Percentiles rank a stretch among this genome's conserved stretches.
These are phyloP conservation scores for Adenanthera pavonina DNA, from an alignment of 306 rosid genomes.

Conservation along the genomic window DNA sequence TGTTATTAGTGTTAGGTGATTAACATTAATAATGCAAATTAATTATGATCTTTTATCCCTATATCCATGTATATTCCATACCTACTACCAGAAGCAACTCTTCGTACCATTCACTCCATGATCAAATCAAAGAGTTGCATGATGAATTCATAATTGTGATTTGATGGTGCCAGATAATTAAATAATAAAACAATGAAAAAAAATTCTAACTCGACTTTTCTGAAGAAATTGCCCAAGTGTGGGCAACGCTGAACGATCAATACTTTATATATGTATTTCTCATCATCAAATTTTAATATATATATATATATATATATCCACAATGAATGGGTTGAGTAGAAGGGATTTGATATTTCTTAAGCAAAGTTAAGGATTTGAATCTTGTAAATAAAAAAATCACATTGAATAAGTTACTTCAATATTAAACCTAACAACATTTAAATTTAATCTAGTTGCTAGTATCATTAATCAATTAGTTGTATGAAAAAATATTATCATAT, in stretches of 20 bases:
- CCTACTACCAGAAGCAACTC: slow-evolving; percentile 30
- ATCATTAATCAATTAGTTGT: no score
- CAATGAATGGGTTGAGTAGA: no score
- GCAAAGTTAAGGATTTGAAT: no score
- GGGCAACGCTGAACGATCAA: background rate
- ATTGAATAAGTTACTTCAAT: no score
- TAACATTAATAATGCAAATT: slow-evolving; percentile 1
- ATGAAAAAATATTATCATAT: no score
- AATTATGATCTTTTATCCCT: slow-evolving; percentile 25
- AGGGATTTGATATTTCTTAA: no score
- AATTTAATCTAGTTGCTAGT: no score
- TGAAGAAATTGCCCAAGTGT: background rate
- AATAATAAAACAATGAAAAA: background rate
- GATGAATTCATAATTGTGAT: background rate
- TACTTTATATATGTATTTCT: no score
- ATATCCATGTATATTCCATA: slow-evolving; percentile 6
- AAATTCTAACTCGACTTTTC: background rate
- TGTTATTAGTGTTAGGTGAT: slow-evolving; percentile 25
- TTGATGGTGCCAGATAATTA: background rate
- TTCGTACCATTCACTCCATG: slow-evolving; percentile 17
- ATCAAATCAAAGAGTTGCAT: background rate
- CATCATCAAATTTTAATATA: no score
- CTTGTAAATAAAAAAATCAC: no score
- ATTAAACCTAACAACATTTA: no score
- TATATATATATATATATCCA: no score